phyloP scores from a whole-genome alignment of 1,284 basidiomycete species.

The Marasmius fiardii region DNA sequence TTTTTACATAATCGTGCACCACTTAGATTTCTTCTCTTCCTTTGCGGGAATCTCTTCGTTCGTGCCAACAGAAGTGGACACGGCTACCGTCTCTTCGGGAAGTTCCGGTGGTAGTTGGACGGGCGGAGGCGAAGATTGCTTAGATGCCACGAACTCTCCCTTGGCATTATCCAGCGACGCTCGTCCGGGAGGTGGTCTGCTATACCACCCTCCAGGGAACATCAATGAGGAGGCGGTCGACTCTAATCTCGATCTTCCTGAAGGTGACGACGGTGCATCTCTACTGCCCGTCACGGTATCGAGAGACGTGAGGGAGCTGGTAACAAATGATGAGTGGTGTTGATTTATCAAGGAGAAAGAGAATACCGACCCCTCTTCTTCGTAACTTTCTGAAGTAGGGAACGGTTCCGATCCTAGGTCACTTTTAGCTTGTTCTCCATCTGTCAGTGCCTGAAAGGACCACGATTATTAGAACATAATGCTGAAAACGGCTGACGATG shows the following conservation, averaged over 20 bases:
- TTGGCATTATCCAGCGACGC: constrained; percentile 48
- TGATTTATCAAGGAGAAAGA: neutral
- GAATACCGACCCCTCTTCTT: constrained; percentile 3
- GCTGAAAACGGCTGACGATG: neutral
- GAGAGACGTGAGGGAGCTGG: constrained; percentile 2
- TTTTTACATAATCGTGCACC: constrained; percentile 15
- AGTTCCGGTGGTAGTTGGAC: constrained; percentile 1
- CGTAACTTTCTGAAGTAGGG: constrained; percentile 3
- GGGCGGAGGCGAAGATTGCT: constrained; percentile 24
- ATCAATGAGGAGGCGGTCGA: constrained; percentile 52
- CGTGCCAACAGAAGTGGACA: neutral
- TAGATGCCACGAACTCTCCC: constrained; percentile 42
- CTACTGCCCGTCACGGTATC: constrained; percentile 12
- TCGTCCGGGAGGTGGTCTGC: constrained; percentile 35
- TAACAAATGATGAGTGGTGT: neutral
- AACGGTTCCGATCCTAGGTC: neutral
- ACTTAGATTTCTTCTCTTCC: constrained; percentile 12
- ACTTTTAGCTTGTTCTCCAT: neutral
- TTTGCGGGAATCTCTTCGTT: neutral
- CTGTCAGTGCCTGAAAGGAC: neutral
- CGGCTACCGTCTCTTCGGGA: neutral
- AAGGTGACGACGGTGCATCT: constrained; percentile 5
- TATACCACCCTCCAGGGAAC: constrained; percentile 58
- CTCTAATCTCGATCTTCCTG: constrained; percentile 38
- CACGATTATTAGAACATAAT: neutral